Evolutionary conservation across 2,329 filamentous ascomycete species (phyloP).

Genomic region (Thelonectria rubi): DNA sequence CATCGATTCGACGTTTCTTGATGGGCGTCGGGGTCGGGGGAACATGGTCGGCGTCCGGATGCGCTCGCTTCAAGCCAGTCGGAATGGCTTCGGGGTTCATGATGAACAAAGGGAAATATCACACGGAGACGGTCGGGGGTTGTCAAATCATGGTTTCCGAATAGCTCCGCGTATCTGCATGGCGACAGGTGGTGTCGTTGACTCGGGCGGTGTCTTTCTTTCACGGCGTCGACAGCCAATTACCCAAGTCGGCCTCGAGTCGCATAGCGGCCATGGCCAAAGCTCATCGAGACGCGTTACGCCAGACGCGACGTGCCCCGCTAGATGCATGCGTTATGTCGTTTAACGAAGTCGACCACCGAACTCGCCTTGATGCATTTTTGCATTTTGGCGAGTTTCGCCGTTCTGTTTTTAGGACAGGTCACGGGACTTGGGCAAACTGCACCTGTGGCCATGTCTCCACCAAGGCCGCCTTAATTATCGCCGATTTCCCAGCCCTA

Average conservation of each 20-base stretch:
- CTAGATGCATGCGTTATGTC: conserved; percentile 9
- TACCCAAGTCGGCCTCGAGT: not conserved
- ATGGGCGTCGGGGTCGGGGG: conserved; percentile 40
- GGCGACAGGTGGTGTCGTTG: conserved; percentile 24
- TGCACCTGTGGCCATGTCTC: conserved; percentile 14
- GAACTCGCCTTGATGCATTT: conserved; percentile 9
- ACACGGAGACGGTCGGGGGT: not conserved
- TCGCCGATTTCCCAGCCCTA: conserved; percentile 22
- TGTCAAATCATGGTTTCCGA: conserved; percentile 19
- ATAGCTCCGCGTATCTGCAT: conserved; percentile 29
- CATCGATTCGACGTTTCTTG: conserved; percentile 48
- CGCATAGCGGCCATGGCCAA: not conserved
- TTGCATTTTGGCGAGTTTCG: not conserved
- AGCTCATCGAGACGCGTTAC: conserved; percentile 35
- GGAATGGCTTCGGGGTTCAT: conserved; percentile 43
- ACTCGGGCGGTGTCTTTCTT: conserved; percentile 15
- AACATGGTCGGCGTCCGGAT: conserved; percentile 35
- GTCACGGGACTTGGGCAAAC: conserved; percentile 19
- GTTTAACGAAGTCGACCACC: not conserved
- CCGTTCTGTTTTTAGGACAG: conserved; percentile 7
- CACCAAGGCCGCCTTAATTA: not conserved
- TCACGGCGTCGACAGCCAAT: conserved; percentile 6
- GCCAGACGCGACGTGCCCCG: conserved; percentile 35
- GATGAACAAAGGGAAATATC: not conserved
- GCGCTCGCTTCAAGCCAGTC: conserved; percentile 38